Evolutionary conservation across 2,329 filamentous ascomycete genomes (phyloP).

Genomic region (Hypomyces rosellus): DNA sequence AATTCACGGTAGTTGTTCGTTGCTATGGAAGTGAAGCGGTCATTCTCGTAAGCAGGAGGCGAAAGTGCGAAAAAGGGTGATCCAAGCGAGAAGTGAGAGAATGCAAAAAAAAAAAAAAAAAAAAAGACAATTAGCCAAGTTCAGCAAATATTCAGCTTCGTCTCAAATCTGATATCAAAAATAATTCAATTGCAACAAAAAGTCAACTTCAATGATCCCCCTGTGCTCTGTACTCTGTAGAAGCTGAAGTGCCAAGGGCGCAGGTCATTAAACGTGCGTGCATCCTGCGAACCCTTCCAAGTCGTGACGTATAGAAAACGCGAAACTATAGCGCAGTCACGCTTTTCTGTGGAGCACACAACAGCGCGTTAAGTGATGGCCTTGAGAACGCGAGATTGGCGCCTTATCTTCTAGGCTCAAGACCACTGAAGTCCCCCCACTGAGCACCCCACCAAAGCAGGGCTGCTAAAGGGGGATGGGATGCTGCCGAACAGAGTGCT

Average conservation of each 20-base stretch:
- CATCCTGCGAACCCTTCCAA: slow-evolving; percentile 11
- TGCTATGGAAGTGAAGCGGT: background rate
- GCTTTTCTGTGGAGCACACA: slow-evolving; percentile 9
- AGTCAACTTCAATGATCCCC: too few species aligned
- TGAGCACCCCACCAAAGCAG: too few species aligned
- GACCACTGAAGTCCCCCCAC: too few species aligned
- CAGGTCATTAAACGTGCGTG: background rate
- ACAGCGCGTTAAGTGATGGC: slow-evolving; percentile 14
- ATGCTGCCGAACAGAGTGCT: too few species aligned
- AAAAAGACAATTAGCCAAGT: background rate
- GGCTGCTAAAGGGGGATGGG: too few species aligned
- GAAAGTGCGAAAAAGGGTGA: background rate
- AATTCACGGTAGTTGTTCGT: background rate
- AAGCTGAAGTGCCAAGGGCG: background rate
- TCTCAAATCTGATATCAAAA: background rate
- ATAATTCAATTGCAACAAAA: too few species aligned
- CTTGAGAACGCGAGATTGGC: background rate
- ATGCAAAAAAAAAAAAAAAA: background rate
- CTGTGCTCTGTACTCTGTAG: too few species aligned
- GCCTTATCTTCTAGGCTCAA: background rate
- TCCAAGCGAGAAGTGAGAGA: background rate
- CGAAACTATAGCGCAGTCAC: slow-evolving; percentile 31
- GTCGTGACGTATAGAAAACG: slow-evolving; percentile 24
- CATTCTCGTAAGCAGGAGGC: background rate
- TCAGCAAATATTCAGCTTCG: background rate